Percentiles rank a stretch among this genome's conserved stretches.
Conservation (phyloP, 352 stramenopile species). For the Phytophthora palmivora region DNA sequence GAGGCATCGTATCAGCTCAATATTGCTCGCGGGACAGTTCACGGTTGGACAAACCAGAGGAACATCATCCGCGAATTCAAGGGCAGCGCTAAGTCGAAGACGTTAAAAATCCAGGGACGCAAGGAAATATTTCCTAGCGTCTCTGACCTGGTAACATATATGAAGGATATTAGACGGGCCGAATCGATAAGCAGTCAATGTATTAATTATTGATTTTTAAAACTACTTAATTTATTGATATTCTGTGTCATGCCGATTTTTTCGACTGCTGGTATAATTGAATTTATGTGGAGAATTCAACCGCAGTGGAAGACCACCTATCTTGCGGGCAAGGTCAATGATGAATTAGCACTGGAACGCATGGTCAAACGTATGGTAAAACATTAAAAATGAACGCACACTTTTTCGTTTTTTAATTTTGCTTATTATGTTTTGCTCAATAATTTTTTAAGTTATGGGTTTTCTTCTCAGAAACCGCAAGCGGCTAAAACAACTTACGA, state of each 20-base stretch:
- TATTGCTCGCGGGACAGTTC: neutral
- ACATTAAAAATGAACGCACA: neutral
- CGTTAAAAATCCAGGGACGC: slow-evolving; percentile 3
- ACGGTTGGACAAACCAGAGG: slow-evolving; percentile 1
- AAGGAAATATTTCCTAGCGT: slow-evolving; percentile 8
- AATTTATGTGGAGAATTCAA: neutral
- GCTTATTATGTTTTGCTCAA: neutral
- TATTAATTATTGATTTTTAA: neutral
- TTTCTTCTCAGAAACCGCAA: slow-evolving; percentile 1
- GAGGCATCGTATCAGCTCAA: neutral
- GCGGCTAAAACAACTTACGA: neutral
- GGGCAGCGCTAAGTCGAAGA: neutral
- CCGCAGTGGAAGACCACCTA: slow-evolving; percentile 4
- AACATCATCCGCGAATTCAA: neutral
- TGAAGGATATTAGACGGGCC: neutral
- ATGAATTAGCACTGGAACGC: neutral
- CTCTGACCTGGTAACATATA: slow-evolving; percentile 4
- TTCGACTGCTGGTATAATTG: neutral
- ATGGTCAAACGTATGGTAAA: slow-evolving; percentile 4
- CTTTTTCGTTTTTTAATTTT: slow-evolving; percentile 4
- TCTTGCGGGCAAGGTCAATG: neutral
- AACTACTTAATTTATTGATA: neutral
- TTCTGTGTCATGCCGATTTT: neutral
- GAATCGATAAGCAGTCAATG: neutral
- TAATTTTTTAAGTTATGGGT: slow-evolving; percentile 1